Evolutionary conservation across 495 filamentous ascomycete species (phyloP).

Genomic region (Podospora appendiculata): DNA sequence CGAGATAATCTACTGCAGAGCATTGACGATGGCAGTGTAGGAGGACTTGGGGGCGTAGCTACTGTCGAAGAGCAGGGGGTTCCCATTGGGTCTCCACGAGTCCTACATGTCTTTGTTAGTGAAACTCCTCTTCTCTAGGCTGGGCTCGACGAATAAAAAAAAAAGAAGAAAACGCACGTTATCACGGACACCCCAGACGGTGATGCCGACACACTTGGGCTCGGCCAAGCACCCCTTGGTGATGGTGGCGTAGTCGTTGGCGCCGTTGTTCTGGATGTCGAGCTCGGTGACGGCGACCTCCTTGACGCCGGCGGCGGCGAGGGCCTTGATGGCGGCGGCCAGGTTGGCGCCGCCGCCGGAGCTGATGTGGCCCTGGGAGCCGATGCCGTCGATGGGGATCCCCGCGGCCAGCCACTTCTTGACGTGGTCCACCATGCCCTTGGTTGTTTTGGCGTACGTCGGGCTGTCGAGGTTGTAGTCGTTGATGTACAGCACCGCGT

Average conservation of each 20-base stretch:
- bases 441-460: conserved; percentile 42
- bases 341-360: conserved; percentile 37
- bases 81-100: conserved; percentile 55
- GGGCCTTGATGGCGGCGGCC: conserved; percentile 46
- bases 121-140: neutral
- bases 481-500: conserved; percentile 59
- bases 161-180: conserved; percentile 31
- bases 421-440: conserved; percentile 56
- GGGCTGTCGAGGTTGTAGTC: conserved; percentile 55
- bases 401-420: conserved; percentile 58
- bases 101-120: conserved; percentile 24
- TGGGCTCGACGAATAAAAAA: no score
- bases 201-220: conserved; percentile 63
- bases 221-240: conserved; percentile 57
- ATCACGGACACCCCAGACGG: conserved; percentile 70
- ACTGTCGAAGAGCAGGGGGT: conserved; percentile 58
- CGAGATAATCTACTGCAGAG: conserved; percentile 27
- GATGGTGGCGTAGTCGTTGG: conserved; percentile 54
- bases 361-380: conserved; percentile 55
- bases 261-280: conserved; percentile 52
- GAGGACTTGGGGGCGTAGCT: conserved; percentile 56
- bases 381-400: conserved; percentile 68
- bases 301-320: conserved; percentile 42
- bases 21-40: conserved; percentile 52
- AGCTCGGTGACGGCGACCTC: conserved; percentile 60